A percentile compares a stretch with the other conserved stretches of the same genome.
Conservation (phyloP, 169 alveolate genomes). For the Cystoisospora suis region DNA sequence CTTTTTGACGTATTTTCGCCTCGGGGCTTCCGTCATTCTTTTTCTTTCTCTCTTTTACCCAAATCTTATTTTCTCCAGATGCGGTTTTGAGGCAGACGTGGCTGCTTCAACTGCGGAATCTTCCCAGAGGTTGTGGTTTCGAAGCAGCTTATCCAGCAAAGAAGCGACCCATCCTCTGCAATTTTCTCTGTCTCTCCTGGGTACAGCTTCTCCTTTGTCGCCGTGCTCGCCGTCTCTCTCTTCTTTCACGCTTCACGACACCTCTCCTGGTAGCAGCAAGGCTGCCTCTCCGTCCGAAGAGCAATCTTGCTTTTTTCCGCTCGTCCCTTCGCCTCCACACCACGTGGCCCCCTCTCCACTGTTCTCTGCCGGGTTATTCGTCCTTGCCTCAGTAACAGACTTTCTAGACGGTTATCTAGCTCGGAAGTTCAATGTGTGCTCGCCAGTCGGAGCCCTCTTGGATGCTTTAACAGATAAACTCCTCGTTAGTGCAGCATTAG, state of each 20-base stretch:
- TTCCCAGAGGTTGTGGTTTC: neutral
- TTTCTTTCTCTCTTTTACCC: neutral
- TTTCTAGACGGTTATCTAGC: slow-evolving; percentile 60
- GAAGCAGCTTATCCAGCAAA: neutral
- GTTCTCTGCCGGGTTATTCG: slow-evolving; percentile 17
- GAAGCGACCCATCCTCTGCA: neutral
- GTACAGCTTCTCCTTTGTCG: neutral
- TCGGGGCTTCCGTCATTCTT: neutral
- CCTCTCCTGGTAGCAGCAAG: neutral
- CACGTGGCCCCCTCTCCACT: neutral
- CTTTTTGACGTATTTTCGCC: neutral
- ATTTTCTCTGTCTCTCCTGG: neutral
- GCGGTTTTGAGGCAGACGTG: too few relatives aligned
- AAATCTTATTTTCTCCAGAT: neutral
- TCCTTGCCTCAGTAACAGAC: slow-evolving; percentile 46
- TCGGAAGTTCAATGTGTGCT: slow-evolving; percentile 47
- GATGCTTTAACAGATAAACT: slow-evolving; percentile 65
- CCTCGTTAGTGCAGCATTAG: slow-evolving; percentile 47
- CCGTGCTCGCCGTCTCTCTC: neutral
- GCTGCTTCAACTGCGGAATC: too few relatives aligned
- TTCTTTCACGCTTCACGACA: neutral
- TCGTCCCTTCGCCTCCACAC: neutral
- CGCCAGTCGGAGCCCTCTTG: slow-evolving; percentile 53
- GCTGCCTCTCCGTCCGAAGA: neutral
- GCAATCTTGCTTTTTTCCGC: neutral